Percentiles rank a stretch among this genome's conserved stretches.
Conservation (phyloP, 2,329 filamentous ascomycete genomes). For the Sporothrix variecibatus region DNA sequence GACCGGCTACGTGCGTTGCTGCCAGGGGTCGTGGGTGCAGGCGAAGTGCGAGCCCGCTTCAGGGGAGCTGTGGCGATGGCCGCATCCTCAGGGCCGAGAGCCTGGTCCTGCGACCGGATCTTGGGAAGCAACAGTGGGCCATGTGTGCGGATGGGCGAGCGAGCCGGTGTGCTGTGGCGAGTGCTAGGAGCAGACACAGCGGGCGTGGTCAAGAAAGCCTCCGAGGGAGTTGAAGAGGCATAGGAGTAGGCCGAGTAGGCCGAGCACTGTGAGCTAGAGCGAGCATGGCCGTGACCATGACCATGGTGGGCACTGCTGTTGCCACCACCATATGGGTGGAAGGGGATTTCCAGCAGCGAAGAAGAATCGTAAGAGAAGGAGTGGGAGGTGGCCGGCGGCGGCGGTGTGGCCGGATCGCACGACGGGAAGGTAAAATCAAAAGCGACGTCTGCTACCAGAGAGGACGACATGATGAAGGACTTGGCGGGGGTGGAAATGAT, state of each 20-base stretch:
- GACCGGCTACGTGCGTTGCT: conserved; percentile 19
- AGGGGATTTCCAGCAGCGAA: conserved; percentile 58
- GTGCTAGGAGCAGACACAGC: conserved; percentile 46
- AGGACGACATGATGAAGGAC: conserved; percentile 36
- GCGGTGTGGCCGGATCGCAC: conserved; percentile 54
- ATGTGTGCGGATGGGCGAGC: conserved; percentile 73
- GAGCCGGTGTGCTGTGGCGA: conserved; percentile 66
- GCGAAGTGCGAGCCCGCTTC: conserved; percentile 60
- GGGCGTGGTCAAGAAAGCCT: conserved; percentile 53
- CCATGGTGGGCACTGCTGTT: background rate
- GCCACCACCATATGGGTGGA: conserved; percentile 32
- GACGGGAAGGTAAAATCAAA: conserved; percentile 63
- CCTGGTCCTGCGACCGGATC: conserved; percentile 82
- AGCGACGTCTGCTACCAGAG: conserved; percentile 63
- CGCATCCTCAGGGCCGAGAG: conserved; percentile 59
- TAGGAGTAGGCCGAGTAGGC: conserved; percentile 61
- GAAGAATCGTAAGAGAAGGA: conserved; percentile 58
- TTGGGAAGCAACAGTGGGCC: conserved; percentile 81
- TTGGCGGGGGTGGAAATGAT: background rate
- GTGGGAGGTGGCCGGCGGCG: conserved; percentile 34
- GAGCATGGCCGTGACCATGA: conserved; percentile 52
- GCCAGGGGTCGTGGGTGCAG: conserved; percentile 43
- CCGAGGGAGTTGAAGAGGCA: conserved; percentile 61
- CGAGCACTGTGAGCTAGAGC: conserved; percentile 66
- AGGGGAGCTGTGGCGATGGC: conserved; percentile 42